Evolutionary conservation across 2,329 filamentous ascomycete species (phyloP), one percentile per base, ranked within the genome.

Genomic region (Pseudogymnoascus sp.): DNA sequence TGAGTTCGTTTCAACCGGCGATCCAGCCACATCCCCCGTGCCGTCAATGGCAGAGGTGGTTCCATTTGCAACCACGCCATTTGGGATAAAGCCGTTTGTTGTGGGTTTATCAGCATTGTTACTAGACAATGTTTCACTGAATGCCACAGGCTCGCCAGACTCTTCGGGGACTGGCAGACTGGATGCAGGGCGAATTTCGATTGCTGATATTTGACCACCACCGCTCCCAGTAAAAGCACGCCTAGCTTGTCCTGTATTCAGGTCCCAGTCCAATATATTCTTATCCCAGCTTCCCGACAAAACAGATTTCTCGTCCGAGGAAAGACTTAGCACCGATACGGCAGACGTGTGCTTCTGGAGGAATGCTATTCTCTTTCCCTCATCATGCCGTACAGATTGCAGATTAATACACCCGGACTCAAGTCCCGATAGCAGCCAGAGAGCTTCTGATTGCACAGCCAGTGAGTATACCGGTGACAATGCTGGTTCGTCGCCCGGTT

Each of bases 271-370:
- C 59, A 91, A 82, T 0, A 97, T 86, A 15, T 83, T 88, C 74
- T 96, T 97, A 73, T 99, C 94, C 94, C 94, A 99, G 71, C 91
- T 92, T 3, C 94, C 94, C 33, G 91, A 96, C 7, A 99, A 74
- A 3, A 97, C 82, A 37, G 87, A 92, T 68, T 81, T 86, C 75
- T 99, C 94, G 66, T 97, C 92, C 4, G 88, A 83, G 0, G 89
- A 84, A 10, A 99, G 76, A 8, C 83, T 86, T 61, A 99, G 74
- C 4, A 95, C 90, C 18, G 91, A 96, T 15, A 99, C 94, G 0
- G 94, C 92, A 52, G 92, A 96, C 1, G 85, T 90, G 71, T 99
- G 94, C 65, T 88, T 84, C 63, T 87, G 85, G 19, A 99, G 77
- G 33, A 86, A 87, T 7, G 85, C 81, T 60, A 99, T 95, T 57